Base-by-base conservation (phyloP, 2,329 filamentous ascomycete genomes). In the Aspergillus neotritici region DNA sequence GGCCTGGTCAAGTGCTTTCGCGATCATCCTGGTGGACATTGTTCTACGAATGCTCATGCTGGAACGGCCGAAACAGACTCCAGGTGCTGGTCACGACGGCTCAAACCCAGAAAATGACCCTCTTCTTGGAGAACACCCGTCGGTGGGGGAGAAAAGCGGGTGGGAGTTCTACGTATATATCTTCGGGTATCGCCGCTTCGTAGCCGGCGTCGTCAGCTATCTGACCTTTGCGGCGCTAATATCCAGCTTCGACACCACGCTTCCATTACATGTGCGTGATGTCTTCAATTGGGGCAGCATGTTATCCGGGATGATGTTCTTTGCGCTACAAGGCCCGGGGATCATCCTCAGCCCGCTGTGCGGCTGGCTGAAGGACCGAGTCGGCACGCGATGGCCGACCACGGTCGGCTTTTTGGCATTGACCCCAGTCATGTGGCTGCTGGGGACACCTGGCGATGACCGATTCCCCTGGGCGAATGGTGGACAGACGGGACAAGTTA, bases 281-380 rank as follows among this genome's bases (percentile, higher is more conserved):
- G 69, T 65, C 0, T 83, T 82, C 49, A 51, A 63, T 42, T 82
- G 76, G 75, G 65, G 71, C 35, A 74, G 78, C 0, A 70, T 72
- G 1, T 75, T 71, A 0, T 74, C 76, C 1, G 78, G 79, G 0
- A 59, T 82, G 5, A 60, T 80, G 12, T 80, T 82, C 51, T 66
- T 80, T 2, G 67, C 72, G 3, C 53, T 86, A 21, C 75, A 83
- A 36, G 63, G 82, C 2, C 83, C 83, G 0, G 48, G 46, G 3
- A 73, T 75, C 6, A 78, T 85, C 53, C 50, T 78, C 2, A 75
- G 77, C 0, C 83, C 83, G 0, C 34, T 80, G 1, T 72, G 80
- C 2, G 81, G 77, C 10, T 69, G 66, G 64, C 52, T 73, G 37
- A 59, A 60, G 16, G 53, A 60, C 38, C 46, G 46, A 8, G 43